Evolutionary conservation across 192 early-diverging fungal genomes (phyloP).

Genomic region (Coemansia brasiliensis): DNA sequence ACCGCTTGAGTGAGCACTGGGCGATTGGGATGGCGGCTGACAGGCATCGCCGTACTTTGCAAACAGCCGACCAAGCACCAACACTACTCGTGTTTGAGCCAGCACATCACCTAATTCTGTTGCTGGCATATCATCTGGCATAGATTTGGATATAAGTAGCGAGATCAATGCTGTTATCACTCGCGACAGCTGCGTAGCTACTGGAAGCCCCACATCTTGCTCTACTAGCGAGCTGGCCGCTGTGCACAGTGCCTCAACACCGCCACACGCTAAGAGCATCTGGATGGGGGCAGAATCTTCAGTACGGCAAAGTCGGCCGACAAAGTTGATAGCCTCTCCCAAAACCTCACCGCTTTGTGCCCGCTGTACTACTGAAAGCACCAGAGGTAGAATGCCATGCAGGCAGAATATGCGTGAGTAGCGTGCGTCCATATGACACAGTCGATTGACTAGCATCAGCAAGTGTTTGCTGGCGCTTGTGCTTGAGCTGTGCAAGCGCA

Average conservation of each 20-base stretch:
- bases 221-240: constrained; percentile 25
- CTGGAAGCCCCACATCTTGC: constrained; percentile 18
- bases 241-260: constrained; percentile 39
- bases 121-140: constrained; percentile 34
- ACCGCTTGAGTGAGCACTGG: constrained; percentile 9
- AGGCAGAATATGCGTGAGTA: constrained; percentile 45
- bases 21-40: constrained; percentile 21
- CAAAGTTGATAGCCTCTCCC: constrained; percentile 38
- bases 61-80: constrained; percentile 25
- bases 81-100: constrained; percentile 25
- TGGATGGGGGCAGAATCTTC: constrained; percentile 40
- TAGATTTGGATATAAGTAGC: constrained; percentile 32
- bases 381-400: constrained; percentile 44
- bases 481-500: constrained; percentile 32
- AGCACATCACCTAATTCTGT: constrained; percentile 41
- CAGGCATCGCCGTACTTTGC: constrained; percentile 52
- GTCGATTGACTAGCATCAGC: constrained; percentile 41
- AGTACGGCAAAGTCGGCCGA: constrained; percentile 35
- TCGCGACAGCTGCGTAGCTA: constrained; percentile 36
- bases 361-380: constrained; percentile 22
- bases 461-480: constrained; percentile 30
- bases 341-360: constrained; percentile 29
- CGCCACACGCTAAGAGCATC: constrained; percentile 51
- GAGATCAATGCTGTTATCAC: constrained; percentile 39
- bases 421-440: constrained; percentile 44